Evolutionary conservation across 23 red algal species (phyloP), one percentile per base, ranked within the genome.

Genomic region (Gracilaria gracilis): DNA sequence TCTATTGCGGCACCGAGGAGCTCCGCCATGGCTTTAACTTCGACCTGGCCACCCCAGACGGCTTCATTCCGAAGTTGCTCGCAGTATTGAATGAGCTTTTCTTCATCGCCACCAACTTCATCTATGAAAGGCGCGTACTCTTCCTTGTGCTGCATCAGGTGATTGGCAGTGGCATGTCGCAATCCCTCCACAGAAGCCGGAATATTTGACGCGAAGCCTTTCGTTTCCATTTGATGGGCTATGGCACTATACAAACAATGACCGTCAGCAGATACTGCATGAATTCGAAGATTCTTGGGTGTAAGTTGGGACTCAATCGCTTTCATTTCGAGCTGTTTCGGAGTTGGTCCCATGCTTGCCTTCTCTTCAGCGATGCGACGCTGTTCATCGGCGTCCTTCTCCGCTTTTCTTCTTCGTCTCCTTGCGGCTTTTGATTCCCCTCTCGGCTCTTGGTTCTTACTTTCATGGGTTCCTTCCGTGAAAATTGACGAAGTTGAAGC

Each of bases 71-170:
- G 59, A 38, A 92, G 47, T 67, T 91, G 47, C 21, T 81, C 88
- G 47, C 88, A 92, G 79, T 89, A 89, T 54, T 37, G 50, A 44
- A 11, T 37, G 64, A 87, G 82, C 19, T 34, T 47, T 42, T 76
- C 93, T 36, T 84, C 93, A 64, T 88, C 93, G 16, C 64, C 37
- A 20, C 37, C 80, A 61, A 91, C 83, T 24, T 37, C 69, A 40
- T 97, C 95, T 39, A 97, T 57, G 80, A 97, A 97, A 31, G 95
- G 90, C 25, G 84, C 67, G 35, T 81, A 97, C n/a, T 93, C 86
- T 84, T 42, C 16, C 55, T 70, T 81, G 27, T 77, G 83, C 17
- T 57, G 46, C 21, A 82, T 40, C 16, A 97, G 42, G 23, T 90
- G 67, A 50, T 82, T 85, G 13, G 89, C 90, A 6, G 86, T 80